phyloP scores from a whole-genome alignment of 345 rosid species.

The Rhodamnia rubescens region DNA sequence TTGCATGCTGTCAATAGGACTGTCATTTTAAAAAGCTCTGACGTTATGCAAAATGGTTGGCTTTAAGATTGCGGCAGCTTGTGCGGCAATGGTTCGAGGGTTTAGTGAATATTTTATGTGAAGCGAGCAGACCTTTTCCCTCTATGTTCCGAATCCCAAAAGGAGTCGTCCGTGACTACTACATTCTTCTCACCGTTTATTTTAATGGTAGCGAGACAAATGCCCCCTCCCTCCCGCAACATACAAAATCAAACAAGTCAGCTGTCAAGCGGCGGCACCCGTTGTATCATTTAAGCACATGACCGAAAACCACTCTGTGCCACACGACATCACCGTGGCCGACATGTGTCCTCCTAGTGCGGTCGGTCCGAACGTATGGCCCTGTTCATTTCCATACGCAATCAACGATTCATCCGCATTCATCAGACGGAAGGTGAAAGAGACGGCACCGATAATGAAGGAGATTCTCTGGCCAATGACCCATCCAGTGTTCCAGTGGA shows the following conservation, averaged over 20 bases:
- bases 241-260: background rate
- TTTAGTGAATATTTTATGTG: background rate
- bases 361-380: background rate
- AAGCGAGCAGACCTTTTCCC: background rate
- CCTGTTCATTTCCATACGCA: background rate
- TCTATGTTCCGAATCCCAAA: background rate
- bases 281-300: background rate
- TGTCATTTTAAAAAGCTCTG: background rate
- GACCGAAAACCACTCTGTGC: background rate
- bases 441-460: slow-evolving; percentile 29
- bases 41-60: background rate
- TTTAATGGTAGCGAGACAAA: background rate
- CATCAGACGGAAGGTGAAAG: background rate
- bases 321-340: background rate
- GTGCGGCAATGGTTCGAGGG: background rate
- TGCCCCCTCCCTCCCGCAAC: background rate
- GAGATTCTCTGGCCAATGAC: slow-evolving; percentile 56
- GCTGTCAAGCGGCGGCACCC: background rate
- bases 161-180: background rate
- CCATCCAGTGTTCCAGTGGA: slow-evolving; percentile 47
- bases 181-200: background rate
- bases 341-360: background rate
- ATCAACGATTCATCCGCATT: background rate
- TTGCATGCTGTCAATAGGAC: background rate
- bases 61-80: background rate